Evolutionary conservation across 2,329 filamentous ascomycete genomes (phyloP).

Genomic region (Cladobotryum protrusum): DNA sequence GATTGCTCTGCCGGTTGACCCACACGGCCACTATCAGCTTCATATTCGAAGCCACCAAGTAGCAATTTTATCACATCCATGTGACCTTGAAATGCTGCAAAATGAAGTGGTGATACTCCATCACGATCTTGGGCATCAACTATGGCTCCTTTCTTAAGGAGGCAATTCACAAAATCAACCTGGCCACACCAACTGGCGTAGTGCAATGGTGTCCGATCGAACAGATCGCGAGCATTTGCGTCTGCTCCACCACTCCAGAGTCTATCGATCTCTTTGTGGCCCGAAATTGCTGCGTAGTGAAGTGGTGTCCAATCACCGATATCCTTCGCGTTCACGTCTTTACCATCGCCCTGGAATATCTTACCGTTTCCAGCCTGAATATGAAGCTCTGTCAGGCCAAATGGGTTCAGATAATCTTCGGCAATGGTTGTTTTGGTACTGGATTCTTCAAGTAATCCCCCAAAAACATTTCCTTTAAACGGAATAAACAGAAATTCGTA

Average conservation of each 20-base stretch:
- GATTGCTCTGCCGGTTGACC: background rate
- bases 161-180: background rate
- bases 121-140: background rate
- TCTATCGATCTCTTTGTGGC: background rate
- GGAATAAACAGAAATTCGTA: no score
- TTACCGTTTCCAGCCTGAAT: no score
- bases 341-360: no score
- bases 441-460: no score
- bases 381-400: no score
- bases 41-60: no score
- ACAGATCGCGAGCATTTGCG: background rate
- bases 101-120: constrained; percentile 2
- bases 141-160: background rate
- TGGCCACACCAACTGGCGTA: background rate
- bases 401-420: no score
- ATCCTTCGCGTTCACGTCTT: background rate
- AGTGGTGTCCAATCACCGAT: constrained; percentile 1
- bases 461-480: no score
- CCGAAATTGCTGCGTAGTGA: constrained; percentile 5
- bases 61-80: no score
- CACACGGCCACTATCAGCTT: background rate
- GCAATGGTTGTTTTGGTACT: no score
- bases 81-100: background rate
- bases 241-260: background rate
- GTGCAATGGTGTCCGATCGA: constrained; percentile 3